Evolutionary conservation across 1,139 yeast genomes (phyloP).

Genomic region (Pichia sp.): DNA sequence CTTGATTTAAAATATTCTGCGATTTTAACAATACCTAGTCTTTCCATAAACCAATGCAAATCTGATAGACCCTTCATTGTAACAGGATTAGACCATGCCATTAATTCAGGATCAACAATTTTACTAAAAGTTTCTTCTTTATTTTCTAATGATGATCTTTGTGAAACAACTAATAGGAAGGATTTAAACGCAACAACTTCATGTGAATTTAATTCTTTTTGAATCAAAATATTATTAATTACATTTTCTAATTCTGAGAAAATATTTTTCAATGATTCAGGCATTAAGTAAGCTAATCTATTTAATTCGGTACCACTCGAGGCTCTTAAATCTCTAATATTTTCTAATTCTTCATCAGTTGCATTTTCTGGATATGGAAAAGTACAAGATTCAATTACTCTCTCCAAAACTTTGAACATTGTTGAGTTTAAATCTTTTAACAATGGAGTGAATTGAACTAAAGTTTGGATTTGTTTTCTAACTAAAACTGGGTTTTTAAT

Average conservation of each 20-base stretch:
- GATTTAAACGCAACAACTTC: conserved; percentile 93
- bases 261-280: conserved; percentile 77
- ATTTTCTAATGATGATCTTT: conserved; percentile 66
- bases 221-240: conserved; percentile 61
- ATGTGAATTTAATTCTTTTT: conserved; percentile 75
- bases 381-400: conserved; percentile 82
- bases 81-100: conserved; percentile 89
- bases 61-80: conserved; percentile 87
- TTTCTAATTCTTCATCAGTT: conserved; percentile 68
- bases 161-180: conserved; percentile 83
- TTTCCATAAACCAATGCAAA: conserved; percentile 96
- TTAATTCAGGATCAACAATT: conserved; percentile 87
- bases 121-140: conserved; percentile 69
- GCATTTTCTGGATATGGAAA: conserved; percentile 66
- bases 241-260: conserved; percentile 78
- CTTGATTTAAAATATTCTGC: conserved; percentile 84
- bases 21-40: conserved; percentile 89
- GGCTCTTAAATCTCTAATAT: conserved; percentile 80
- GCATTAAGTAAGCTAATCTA: conserved; percentile 89
- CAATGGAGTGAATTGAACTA: conserved; percentile 95
- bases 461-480: conserved; percentile 82
- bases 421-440: conserved; percentile 62
- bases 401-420: conserved; percentile 80
- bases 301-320: conserved; percentile 94
- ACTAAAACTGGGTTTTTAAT: conserved; percentile 74